These are phyloP conservation scores for Xerocomus spinulosus DNA, from an alignment of 768 basidiomycete genomes.

Conservation along the genomic window DNA sequence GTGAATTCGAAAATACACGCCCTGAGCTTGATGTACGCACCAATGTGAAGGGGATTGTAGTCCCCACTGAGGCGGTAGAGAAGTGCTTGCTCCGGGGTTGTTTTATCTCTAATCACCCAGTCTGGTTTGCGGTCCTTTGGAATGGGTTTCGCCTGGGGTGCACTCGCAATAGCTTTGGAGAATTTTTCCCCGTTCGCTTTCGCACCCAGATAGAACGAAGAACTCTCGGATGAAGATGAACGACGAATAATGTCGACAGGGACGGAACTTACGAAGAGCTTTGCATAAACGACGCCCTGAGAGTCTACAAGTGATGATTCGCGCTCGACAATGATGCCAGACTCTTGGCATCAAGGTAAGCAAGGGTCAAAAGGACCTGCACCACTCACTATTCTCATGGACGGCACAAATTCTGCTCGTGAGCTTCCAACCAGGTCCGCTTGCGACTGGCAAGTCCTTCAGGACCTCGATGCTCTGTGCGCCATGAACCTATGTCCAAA, in stretches of 20 bases:
- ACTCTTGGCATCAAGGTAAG: constrained; percentile 41
- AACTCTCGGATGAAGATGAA: constrained; percentile 37
- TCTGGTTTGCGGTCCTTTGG: constrained; percentile 60
- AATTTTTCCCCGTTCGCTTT: constrained; percentile 60
- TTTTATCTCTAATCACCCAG: constrained; percentile 57
- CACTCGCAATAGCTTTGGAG: constrained; percentile 55
- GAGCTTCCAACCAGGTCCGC: constrained; percentile 77
- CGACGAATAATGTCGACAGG: not conserved
- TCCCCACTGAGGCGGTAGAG: constrained; percentile 73
- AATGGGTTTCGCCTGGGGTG: constrained; percentile 56
- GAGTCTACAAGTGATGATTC: constrained; percentile 64
- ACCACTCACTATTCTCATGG: constrained; percentile 71
- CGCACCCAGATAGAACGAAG: constrained; percentile 67
- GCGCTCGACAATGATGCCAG: constrained; percentile 64
- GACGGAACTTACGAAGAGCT: constrained; percentile 49
- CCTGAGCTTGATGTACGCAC: no score
- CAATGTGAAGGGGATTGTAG: constrained; percentile 76
- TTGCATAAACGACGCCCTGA: constrained; percentile 54
- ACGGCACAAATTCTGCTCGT: constrained; percentile 62
- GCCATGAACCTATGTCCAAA: constrained; percentile 59
- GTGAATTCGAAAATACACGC: no score
- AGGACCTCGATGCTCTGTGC: constrained; percentile 77
- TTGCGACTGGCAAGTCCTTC: constrained; percentile 69
- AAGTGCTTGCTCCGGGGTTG: constrained; percentile 61
- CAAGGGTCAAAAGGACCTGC: not conserved